Conservation (phyloP, 768 basidiomycete species). For the Suillus spraguei region DNA sequence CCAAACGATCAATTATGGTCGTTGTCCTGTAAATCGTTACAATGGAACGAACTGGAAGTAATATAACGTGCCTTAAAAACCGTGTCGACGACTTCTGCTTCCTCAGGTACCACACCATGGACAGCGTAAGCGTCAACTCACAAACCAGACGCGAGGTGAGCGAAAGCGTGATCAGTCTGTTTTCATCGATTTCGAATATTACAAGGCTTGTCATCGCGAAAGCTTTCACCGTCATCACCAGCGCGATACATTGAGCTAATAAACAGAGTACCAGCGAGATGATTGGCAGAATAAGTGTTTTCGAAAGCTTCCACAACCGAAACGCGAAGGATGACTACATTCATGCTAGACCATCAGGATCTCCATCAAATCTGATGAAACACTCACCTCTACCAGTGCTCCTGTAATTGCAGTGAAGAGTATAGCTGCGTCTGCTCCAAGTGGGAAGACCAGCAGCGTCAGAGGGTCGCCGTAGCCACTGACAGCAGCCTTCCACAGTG, state of each 20-base stretch:
- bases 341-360: background rate
- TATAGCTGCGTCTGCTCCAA: background rate
- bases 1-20: background rate
- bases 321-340: conserved; percentile 2
- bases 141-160: conserved; percentile 2
- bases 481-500: background rate
- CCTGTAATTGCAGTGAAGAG: conserved; percentile 7
- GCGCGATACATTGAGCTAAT: background rate
- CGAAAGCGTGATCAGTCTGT: background rate
- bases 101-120: conserved; percentile 4
- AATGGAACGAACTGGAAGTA: background rate
- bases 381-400: background rate
- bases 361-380: background rate
- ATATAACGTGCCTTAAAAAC: background rate
- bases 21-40: conserved; percentile 6
- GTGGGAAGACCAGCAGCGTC: background rate
- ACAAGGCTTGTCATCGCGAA: background rate
- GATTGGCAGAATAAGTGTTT: background rate
- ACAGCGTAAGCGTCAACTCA: conserved; percentile 6
- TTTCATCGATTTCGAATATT: background rate
- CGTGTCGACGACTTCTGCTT: background rate
- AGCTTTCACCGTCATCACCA: background rate
- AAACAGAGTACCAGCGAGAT: conserved; percentile 4
- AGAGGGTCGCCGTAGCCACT: background rate
- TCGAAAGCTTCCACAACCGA: conserved; percentile 9